Percentiles rank a stretch among this genome's conserved stretches.
These are phyloP conservation scores for Phaeophleospora eucalypticola DNA, from an alignment of 2,329 filamentous ascomycete species.

Conservation along the genomic window DNA sequence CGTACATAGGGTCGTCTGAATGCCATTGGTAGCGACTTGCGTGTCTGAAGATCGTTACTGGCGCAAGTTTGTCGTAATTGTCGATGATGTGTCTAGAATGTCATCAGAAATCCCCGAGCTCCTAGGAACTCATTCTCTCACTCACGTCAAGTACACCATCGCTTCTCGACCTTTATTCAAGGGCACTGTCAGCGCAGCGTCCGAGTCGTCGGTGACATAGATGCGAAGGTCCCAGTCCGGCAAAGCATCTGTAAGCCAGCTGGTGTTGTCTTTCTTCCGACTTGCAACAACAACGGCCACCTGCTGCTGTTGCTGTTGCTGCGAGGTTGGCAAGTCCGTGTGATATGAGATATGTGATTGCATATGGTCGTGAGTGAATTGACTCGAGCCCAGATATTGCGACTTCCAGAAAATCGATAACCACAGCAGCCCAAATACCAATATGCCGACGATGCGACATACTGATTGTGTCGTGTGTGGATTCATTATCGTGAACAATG, in stretches of 20 bases:
- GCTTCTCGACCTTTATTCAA: conserved; percentile 48
- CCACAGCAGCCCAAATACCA: too few relatives aligned
- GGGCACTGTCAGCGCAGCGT: conserved; percentile 40
- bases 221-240: conserved; percentile 39
- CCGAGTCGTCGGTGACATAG: conserved; percentile 41
- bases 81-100: conserved; percentile 45
- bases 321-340: too few relatives aligned
- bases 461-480: too few relatives aligned
- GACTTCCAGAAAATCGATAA: too few relatives aligned
- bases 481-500: too few relatives aligned
- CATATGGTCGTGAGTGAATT: too few relatives aligned
- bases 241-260: conserved; percentile 38
- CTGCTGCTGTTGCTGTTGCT: too few relatives aligned
- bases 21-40: conserved; percentile 55
- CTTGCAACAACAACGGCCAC: background rate
- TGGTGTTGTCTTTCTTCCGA: conserved; percentile 16
- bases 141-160: conserved; percentile 49
- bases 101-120: too few relatives aligned
- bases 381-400: too few relatives aligned
- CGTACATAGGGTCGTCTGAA: conserved; percentile 50
- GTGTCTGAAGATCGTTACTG: conserved; percentile 56
- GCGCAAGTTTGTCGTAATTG: conserved; percentile 54
- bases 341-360: too few relatives aligned
- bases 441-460: too few relatives aligned
- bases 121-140: too few relatives aligned